Percentiles rank a stretch among this genome's conserved stretches.
phyloP scores from a whole-genome alignment of 176 grass and related monocot genomes.

The Pontederia paniculata region DNA sequence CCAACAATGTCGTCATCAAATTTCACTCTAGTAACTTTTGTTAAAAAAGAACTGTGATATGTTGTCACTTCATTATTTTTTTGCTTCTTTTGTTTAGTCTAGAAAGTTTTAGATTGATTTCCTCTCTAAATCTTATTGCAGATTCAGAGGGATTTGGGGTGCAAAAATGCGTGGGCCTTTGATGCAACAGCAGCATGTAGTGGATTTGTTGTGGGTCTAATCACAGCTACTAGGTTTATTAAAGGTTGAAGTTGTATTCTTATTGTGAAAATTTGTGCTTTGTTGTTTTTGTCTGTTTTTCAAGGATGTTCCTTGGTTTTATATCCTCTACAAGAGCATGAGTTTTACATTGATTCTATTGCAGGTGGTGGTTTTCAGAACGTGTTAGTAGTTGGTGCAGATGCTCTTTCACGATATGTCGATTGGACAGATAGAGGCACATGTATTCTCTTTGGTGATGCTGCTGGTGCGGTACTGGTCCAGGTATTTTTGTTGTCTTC shows the following conservation, averaged over 20 bases:
- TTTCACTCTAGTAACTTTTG: too few relatives aligned
- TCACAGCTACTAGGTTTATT: constrained; percentile 74
- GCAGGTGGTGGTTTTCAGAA: constrained; percentile 54
- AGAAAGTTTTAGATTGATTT: too few relatives aligned
- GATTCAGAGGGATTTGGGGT: constrained; percentile 62
- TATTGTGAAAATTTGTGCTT: background rate
- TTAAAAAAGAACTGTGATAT: too few relatives aligned
- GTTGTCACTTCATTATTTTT: too few relatives aligned
- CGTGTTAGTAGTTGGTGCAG: constrained; percentile 80
- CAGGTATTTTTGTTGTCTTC: constrained; percentile 37
- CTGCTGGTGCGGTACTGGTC: constrained; percentile 81
- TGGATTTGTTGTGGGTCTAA: constrained; percentile 81
- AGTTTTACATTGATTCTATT: constrained; percentile 10
- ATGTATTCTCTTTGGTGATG: constrained; percentile 98
- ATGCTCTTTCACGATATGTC: constrained; percentile 81
- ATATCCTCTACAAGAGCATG: too few relatives aligned
- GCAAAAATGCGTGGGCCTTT: constrained; percentile 83
- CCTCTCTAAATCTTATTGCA: constrained; percentile 20
- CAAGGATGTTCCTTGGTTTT: too few relatives aligned
- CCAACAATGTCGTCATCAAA: too few relatives aligned
- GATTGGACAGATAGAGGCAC: constrained; percentile 97
- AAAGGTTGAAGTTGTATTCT: constrained; percentile 43
- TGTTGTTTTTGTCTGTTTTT: too few relatives aligned
- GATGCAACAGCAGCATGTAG: constrained; percentile 95
- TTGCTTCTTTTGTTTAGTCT: too few relatives aligned